Conservation (phyloP, 2,329 filamentous ascomycete species). For the Colletotrichum destructivum region DNA sequence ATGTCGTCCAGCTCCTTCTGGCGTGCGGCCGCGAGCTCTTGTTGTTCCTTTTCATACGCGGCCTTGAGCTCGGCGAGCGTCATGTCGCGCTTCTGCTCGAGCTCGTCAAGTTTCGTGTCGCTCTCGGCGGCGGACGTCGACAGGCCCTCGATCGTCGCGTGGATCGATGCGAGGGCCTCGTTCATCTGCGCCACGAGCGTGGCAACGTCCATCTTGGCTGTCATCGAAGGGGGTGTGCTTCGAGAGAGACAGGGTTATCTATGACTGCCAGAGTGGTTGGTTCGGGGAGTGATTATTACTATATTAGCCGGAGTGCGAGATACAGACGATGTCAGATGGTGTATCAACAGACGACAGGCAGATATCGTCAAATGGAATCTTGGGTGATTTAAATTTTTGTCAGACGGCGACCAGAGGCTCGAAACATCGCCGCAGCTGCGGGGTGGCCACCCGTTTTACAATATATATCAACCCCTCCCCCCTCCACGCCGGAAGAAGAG, state of each 20-base stretch:
- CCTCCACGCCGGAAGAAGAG: conserved; percentile 8
- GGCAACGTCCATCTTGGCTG: conserved; percentile 52
- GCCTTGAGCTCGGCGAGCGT: conserved; percentile 51
- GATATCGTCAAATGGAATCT: conserved; percentile 6
- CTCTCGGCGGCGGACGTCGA: conserved; percentile 49
- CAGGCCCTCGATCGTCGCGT: conserved; percentile 54
- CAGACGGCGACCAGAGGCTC: conserved; percentile 18
- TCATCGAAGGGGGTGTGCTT: conserved; percentile 17
- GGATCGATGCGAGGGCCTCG: conserved; percentile 58
- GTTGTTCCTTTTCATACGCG: conserved; percentile 51
- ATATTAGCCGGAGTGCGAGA: neutral
- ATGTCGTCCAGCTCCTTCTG: conserved; percentile 51
- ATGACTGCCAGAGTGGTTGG: neutral
- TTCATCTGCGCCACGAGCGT: conserved; percentile 60
- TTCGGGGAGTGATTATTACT: neutral
- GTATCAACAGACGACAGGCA: neutral
- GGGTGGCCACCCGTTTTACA: conserved; percentile 29
- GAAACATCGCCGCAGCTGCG: conserved; percentile 20
- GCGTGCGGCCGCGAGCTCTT: conserved; percentile 50
- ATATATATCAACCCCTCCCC: conserved; percentile 38
- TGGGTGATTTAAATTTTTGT: conserved; percentile 21
- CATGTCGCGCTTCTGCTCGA: conserved; percentile 56
- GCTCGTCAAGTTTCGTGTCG: conserved; percentile 54
- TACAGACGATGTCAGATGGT: neutral
- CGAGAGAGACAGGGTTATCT: conserved; percentile 18